Conservation (phyloP, 371 early-diverging fungal species). For the Mortierella polycephala region DNA sequence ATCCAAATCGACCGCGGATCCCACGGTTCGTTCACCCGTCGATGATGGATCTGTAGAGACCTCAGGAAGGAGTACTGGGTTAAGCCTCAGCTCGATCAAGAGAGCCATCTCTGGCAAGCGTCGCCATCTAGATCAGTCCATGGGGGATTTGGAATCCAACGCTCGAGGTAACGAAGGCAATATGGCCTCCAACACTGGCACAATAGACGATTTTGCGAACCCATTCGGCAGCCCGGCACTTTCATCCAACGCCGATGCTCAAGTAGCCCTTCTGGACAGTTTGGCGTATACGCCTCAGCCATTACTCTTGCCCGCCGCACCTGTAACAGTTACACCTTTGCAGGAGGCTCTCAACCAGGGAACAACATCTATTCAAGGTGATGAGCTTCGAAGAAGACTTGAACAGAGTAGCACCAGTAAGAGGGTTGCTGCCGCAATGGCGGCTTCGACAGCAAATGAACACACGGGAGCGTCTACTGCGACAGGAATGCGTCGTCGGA, state of each 20-base stretch:
- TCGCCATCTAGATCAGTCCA: conserved; percentile 16
- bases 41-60: conserved; percentile 13
- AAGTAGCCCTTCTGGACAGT: conserved; percentile 24
- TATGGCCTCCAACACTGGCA: neutral
- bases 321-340: neutral
- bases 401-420: conserved; percentile 18
- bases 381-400: conserved; percentile 17
- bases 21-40: neutral
- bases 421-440: neutral
- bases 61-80: conserved; percentile 21
- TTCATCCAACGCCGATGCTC: conserved; percentile 16
- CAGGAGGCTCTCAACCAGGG: conserved; percentile 25
- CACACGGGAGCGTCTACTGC: neutral
- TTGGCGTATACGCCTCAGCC: conserved; percentile 34
- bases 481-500: conserved; percentile 31
- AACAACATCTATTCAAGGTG: conserved; percentile 3
- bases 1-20: neutral
- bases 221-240: conserved; percentile 10
- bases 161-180: neutral
- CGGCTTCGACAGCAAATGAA: neutral
- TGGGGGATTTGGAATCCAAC: conserved; percentile 39
- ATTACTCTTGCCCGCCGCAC: conserved; percentile 31
- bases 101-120: conserved; percentile 35
- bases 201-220: conserved; percentile 15
- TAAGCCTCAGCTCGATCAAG: conserved; percentile 36